Conservation (phyloP, 2,329 filamentous ascomycete genomes). For the Macrophomina phaseolina region DNA sequence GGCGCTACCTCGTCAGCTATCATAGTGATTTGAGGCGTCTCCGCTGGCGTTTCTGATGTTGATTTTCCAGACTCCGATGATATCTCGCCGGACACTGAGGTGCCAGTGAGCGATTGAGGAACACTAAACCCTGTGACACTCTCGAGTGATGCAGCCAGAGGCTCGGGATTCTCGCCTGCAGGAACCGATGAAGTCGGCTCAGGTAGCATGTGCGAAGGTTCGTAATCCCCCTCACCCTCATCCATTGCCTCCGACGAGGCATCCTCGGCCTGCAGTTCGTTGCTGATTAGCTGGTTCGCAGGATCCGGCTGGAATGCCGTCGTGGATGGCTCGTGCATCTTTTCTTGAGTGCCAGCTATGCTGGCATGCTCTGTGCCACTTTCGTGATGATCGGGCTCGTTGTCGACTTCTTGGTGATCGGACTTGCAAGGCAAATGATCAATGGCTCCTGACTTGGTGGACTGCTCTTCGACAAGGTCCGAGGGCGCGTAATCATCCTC, state of each 20-base stretch:
- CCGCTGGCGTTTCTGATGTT: slow-evolving; percentile 23
- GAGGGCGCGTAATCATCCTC: slow-evolving; percentile 28
- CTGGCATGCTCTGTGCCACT: background rate
- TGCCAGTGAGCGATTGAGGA: background rate
- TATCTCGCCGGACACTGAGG: background rate
- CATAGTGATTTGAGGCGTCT: slow-evolving; percentile 31
- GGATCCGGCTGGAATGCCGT: background rate
- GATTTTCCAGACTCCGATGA: background rate
- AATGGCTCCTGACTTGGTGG: slow-evolving; percentile 27
- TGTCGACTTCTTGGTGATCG: background rate
- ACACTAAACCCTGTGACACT: background rate
- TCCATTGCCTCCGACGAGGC: slow-evolving; percentile 24
- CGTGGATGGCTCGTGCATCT: background rate
- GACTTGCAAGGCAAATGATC: background rate
- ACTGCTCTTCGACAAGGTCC: slow-evolving; percentile 32
- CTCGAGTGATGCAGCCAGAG: background rate
- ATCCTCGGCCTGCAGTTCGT: slow-evolving; percentile 34
- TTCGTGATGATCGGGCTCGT: background rate
- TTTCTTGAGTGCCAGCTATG: background rate
- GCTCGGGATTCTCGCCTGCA: slow-evolving; percentile 2
- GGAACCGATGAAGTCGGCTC: slow-evolving; percentile 23
- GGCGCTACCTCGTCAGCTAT: slow-evolving; percentile 48
- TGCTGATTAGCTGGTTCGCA: slow-evolving; percentile 12
- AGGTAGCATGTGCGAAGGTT: slow-evolving; percentile 41
- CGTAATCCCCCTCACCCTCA: slow-evolving; percentile 35